phyloP scores from a whole-genome alignment of 2,329 filamentous ascomycete genomes.

The Aureobasidium zeae region DNA sequence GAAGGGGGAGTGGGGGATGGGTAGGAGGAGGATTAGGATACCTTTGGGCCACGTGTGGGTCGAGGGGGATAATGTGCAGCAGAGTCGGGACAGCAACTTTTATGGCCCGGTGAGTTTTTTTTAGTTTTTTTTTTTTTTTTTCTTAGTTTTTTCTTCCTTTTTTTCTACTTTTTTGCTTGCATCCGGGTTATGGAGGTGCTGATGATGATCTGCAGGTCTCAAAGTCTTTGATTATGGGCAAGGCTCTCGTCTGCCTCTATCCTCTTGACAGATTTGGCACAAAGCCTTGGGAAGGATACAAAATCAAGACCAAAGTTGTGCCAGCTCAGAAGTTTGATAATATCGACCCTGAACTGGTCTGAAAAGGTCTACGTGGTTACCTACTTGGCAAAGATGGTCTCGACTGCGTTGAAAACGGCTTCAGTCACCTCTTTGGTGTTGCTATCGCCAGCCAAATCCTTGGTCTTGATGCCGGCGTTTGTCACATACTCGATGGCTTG shows the following conservation, averaged over 20 bases:
- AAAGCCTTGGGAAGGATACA: conserved; percentile 47
- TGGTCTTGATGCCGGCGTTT: conserved; percentile 46
- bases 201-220: conserved; percentile 43
- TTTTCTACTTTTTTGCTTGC: no score
- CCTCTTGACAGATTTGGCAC: conserved; percentile 53
- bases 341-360: conserved; percentile 2
- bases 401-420: conserved; percentile 46
- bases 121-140: no score
- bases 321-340: neutral
- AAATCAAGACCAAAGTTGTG: conserved; percentile 35
- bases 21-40: conserved; percentile 45
- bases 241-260: conserved; percentile 62
- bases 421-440: conserved; percentile 51
- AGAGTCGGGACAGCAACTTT: conserved; percentile 74
- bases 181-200: no score
- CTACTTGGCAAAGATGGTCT: conserved; percentile 31
- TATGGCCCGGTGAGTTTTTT: conserved; percentile 58
- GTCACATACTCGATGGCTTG: conserved; percentile 53
- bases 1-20: conserved; percentile 3
- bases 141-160: no score
- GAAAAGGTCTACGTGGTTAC: neutral
- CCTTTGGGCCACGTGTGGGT: conserved; percentile 88
- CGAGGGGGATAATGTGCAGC: conserved; percentile 72
- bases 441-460: conserved; percentile 50
- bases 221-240: conserved; percentile 63